Conservation (phyloP, 345 rosid genomes). For the Gynandropsis gynandra region DNA sequence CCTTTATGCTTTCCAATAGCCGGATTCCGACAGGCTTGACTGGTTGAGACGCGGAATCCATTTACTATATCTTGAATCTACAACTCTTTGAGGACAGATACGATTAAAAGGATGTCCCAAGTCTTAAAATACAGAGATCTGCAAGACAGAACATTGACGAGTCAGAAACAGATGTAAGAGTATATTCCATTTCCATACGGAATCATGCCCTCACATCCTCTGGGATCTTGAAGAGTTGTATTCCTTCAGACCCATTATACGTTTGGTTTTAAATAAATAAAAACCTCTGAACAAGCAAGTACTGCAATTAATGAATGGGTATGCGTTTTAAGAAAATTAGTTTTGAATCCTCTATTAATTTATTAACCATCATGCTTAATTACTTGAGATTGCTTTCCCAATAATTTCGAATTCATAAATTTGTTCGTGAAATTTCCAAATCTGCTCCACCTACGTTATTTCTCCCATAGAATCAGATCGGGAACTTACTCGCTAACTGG, state of each 20-base stretch:
- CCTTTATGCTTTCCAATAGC: slow-evolving; percentile 42
- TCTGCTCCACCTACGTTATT: too few relatives aligned
- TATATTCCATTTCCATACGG: slow-evolving; percentile 17
- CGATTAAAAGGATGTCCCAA: neutral
- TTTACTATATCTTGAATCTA: slow-evolving; percentile 12
- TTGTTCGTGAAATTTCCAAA: too few relatives aligned
- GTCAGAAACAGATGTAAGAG: slow-evolving; percentile 3
- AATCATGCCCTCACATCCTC: slow-evolving; percentile 9
- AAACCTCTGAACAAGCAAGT: too few relatives aligned
- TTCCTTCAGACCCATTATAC: neutral
- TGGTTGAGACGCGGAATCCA: slow-evolving; percentile 47
- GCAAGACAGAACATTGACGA: neutral
- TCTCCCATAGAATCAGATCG: too few relatives aligned
- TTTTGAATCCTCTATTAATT: too few relatives aligned
- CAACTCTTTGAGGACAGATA: neutral
- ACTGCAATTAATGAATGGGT: too few relatives aligned
- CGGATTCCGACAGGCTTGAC: slow-evolving; percentile 65
- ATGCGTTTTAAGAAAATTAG: too few relatives aligned
- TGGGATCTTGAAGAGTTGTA: slow-evolving; percentile 15
- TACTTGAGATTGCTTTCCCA: too few relatives aligned
- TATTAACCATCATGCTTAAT: too few relatives aligned
- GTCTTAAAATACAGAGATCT: neutral
- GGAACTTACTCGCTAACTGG: too few relatives aligned
- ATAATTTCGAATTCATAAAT: too few relatives aligned
- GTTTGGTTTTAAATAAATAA: too few relatives aligned